A percentile compares a stretch with the other conserved stretches of the same genome.
Evolutionary conservation across 2,329 filamentous ascomycete species (phyloP).

Genomic region (Claviceps maximensis): DNA sequence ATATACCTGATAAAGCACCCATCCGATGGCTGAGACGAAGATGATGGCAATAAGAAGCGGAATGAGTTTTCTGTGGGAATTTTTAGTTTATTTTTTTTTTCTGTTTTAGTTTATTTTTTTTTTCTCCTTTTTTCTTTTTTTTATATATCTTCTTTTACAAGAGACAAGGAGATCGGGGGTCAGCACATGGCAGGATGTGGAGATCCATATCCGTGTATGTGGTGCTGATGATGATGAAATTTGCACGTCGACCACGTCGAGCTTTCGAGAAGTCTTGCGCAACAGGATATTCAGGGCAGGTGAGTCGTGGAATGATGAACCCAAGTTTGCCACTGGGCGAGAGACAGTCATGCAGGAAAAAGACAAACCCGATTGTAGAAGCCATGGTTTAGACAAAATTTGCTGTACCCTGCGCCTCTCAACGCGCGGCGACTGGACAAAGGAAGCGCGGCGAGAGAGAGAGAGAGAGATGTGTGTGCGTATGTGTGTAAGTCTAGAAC

Average conservation of each 20-base stretch:
- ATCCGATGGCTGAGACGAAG: constrained; percentile 43
- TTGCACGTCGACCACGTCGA: background rate
- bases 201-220: background rate
- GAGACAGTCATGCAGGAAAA: background rate
- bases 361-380: background rate
- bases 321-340: background rate
- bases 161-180: background rate
- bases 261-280: background rate
- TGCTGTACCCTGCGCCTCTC: background rate
- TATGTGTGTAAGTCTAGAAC: background rate
- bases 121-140: too few species aligned
- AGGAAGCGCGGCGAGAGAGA: background rate
- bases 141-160: too few species aligned
- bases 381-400: background rate
- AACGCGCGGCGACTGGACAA: background rate
- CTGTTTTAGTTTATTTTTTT: too few species aligned
- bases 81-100: too few species aligned
- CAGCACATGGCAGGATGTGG: background rate
- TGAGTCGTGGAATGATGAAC: background rate
- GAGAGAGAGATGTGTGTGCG: too few species aligned
- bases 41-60: constrained; percentile 52
- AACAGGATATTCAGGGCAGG: background rate
- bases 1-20: constrained; percentile 62
- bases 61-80: constrained; percentile 38
- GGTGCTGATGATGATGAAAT: background rate